phyloP scores from a whole-genome alignment of 306 rosid species.

The Inga oerstediana region DNA sequence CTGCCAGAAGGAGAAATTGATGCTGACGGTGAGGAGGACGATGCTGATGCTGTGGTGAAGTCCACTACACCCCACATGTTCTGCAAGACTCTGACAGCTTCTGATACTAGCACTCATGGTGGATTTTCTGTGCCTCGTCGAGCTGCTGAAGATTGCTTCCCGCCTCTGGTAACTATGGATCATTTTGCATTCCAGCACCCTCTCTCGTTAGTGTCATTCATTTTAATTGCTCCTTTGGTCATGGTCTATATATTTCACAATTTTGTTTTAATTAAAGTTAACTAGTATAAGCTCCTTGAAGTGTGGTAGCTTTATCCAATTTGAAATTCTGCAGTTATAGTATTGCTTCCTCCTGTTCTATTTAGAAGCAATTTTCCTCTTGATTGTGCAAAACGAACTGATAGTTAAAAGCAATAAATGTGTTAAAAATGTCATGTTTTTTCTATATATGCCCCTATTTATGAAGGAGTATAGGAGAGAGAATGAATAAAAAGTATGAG shows the following conservation, averaged over 20 bases:
- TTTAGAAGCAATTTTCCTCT: too few relatives aligned
- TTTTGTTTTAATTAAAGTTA: slow-evolving; percentile 4
- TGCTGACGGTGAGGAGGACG: slow-evolving; percentile 68
- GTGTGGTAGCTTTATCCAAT: not conserved
- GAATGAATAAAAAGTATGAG: too few relatives aligned
- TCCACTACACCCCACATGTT: slow-evolving; percentile 94
- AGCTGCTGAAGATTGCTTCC: slow-evolving; percentile 99
- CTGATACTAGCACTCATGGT: slow-evolving; percentile 99
- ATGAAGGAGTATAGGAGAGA: too few relatives aligned
- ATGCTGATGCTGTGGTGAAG: slow-evolving; percentile 64
- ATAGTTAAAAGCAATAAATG: too few relatives aligned
- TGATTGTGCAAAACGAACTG: too few relatives aligned
- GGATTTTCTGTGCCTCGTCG: slow-evolving; percentile 99
- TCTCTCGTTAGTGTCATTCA: not conserved
- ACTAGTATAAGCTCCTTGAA: not conserved
- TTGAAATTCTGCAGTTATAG: slow-evolving; percentile 6
- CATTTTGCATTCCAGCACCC: not conserved
- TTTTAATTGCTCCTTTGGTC: not conserved
- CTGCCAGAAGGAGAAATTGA: slow-evolving; percentile 56
- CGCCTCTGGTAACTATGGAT: slow-evolving; percentile 74
- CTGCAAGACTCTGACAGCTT: slow-evolving; percentile 98
- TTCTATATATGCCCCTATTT: too few relatives aligned
- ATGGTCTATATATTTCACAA: not conserved
- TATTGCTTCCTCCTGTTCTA: not conserved
- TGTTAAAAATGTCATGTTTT: too few relatives aligned